Percentiles rank a stretch among this genome's conserved stretches.
Conservation (phyloP, 805 yeast genomes). For the Wickerhamiella bombiphila region DNA sequence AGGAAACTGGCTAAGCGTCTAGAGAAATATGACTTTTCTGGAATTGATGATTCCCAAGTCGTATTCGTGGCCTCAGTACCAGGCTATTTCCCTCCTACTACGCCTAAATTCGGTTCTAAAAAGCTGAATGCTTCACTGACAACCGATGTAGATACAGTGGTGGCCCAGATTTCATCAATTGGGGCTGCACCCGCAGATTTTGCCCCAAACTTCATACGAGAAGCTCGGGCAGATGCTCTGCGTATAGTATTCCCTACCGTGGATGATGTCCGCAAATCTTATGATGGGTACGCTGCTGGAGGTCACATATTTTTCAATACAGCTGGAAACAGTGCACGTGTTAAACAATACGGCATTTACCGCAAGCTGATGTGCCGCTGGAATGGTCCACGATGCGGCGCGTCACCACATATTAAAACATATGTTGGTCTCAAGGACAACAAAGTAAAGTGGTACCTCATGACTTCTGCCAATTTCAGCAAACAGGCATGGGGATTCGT, state of each 20-base stretch:
- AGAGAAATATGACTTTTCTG: neutral
- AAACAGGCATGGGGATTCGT: neutral
- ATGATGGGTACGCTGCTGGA: slow-evolving; percentile 1
- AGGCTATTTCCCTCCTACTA: neutral
- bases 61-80: neutral
- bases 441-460: neutral
- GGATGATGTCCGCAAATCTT: neutral
- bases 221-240: neutral
- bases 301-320: neutral
- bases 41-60: neutral
- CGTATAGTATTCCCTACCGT: slow-evolving; percentile 1
- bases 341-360: neutral
- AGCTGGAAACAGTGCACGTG: neutral
- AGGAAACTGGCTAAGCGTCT: neutral
- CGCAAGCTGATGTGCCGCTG: neutral
- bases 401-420: slow-evolving; percentile 1
- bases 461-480: slow-evolving; percentile 1
- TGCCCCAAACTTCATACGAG: neutral
- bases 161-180: neutral
- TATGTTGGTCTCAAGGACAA: neutral
- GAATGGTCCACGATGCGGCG: neutral
- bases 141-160: neutral
- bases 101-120: neutral
- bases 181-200: neutral
- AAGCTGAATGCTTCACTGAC: neutral